phyloP scores from a whole-genome alignment of 305 asterid species.

The Fraxinus ornus region DNA sequence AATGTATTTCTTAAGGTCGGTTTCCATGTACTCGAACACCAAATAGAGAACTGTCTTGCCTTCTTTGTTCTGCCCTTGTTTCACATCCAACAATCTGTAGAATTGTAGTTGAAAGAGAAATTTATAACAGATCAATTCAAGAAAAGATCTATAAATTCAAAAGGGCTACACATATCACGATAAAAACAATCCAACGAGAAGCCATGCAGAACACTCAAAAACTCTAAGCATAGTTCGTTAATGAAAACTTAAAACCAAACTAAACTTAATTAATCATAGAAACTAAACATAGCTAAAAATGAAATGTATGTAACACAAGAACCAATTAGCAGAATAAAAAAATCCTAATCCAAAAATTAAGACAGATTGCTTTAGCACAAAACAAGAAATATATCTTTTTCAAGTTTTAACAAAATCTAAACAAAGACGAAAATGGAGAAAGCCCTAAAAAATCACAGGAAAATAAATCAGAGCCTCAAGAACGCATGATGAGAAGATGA shows the following conservation, averaged over 20 bases:
- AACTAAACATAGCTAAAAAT: not conserved
- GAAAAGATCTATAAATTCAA: not conserved
- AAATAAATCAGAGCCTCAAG: not conserved
- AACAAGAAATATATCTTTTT: not conserved
- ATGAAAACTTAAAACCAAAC: not conserved
- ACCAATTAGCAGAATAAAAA: not conserved
- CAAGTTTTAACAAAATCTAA: not conserved
- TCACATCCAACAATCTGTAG: conserved; percentile 82
- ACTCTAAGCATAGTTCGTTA: not conserved
- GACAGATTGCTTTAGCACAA: not conserved
- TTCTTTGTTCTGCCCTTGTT: conserved; percentile 87
- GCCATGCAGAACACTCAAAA: not conserved
- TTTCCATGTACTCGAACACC: conserved; percentile 96
- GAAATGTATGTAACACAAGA: not conserved
- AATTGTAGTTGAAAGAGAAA: not conserved
- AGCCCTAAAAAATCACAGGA: not conserved
- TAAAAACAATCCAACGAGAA: not conserved
- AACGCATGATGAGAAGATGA: not conserved
- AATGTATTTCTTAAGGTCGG: conserved; percentile 86
- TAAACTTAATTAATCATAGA: not conserved
- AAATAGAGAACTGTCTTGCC: conserved; percentile 89
- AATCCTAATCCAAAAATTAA: not conserved
- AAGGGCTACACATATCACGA: not conserved
- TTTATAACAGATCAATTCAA: not conserved
- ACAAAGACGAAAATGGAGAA: not conserved